Conservation (phyloP, 2,329 filamentous ascomycete genomes). For the Colletotrichum cereale region DNA sequence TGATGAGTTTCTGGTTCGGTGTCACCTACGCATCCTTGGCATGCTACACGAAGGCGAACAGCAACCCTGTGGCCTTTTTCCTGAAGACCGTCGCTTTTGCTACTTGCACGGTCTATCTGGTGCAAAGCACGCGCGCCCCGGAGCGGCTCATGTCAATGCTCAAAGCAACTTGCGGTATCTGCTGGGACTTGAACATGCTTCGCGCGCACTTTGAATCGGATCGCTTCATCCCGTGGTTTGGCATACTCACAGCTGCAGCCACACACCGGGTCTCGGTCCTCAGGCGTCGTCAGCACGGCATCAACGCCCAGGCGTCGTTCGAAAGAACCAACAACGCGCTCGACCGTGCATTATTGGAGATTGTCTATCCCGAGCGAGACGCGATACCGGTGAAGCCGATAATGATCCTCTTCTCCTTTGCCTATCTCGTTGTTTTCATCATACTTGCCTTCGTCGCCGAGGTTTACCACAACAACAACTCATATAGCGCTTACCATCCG, state of each 20-base stretch:
- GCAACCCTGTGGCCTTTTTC: conserved; percentile 55
- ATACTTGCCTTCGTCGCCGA: conserved; percentile 33
- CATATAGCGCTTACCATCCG: conserved; percentile 39
- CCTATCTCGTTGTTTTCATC: conserved; percentile 30
- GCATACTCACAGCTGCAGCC: conserved; percentile 63
- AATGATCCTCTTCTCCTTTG: conserved; percentile 29
- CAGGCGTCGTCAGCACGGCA: conserved; percentile 25
- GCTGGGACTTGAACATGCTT: conserved; percentile 63
- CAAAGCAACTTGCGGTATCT: conserved; percentile 54
- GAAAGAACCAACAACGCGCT: conserved; percentile 27
- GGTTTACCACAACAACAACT: conserved; percentile 18
- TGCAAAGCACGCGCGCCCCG: conserved; percentile 27
- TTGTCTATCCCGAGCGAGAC: conserved; percentile 33
- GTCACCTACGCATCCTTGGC: conserved; percentile 66
- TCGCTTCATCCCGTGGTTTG: conserved; percentile 67
- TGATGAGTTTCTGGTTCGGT: conserved; percentile 73
- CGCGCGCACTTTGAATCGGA: conserved; percentile 65
- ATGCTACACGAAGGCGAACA: conserved; percentile 56
- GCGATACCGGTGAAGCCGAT: conserved; percentile 38
- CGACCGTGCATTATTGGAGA: conserved; percentile 31
- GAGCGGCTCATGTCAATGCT: conserved; percentile 32
- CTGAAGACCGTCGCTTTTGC: conserved; percentile 62
- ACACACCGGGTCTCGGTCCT: conserved; percentile 47
- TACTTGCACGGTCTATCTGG: conserved; percentile 44
- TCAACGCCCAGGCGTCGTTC: conserved; percentile 25